Evolutionary conservation across 1,284 basidiomycete genomes (phyloP).

Genomic region (Sanghuangporus baumii): DNA sequence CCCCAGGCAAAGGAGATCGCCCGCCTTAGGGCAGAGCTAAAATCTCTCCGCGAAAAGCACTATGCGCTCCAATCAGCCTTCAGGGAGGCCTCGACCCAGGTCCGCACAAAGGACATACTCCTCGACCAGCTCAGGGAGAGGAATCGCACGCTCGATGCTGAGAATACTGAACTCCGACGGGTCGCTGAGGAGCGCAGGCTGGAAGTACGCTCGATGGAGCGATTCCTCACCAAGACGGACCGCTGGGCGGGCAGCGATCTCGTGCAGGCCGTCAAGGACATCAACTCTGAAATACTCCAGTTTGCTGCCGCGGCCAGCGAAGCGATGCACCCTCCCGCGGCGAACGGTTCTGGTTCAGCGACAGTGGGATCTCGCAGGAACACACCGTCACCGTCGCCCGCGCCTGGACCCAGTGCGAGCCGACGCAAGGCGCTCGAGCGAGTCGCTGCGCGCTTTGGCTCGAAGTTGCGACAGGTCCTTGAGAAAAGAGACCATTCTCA

Average conservation of each 20-base stretch:
- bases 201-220: constrained; percentile 49
- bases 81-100: constrained; percentile 8
- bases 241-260: constrained; percentile 70
- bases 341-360: constrained; percentile 8
- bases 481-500: constrained; percentile 59
- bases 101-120: constrained; percentile 10
- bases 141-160: constrained; percentile 7
- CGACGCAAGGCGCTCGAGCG: constrained; percentile 48
- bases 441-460: constrained; percentile 53
- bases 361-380: not conserved
- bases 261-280: constrained; percentile 70
- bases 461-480: constrained; percentile 51
- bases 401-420: not conserved
- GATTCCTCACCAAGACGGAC: constrained; percentile 67
- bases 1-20: constrained; percentile 14
- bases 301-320: constrained; percentile 70
- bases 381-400: not conserved
- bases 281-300: constrained; percentile 72
- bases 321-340: constrained; percentile 33
- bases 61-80: constrained; percentile 11
- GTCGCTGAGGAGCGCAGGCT: constrained; percentile 33
- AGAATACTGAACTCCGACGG: constrained; percentile 8
- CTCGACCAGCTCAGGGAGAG: constrained; percentile 12
- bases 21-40: constrained; percentile 15
- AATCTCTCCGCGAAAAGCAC: constrained; percentile 17